Evolutionary conservation across 192 early-diverging fungal genomes (phyloP), one percentile per base, ranked within the genome.

Genomic region (Entomortierella chlamydospora): DNA sequence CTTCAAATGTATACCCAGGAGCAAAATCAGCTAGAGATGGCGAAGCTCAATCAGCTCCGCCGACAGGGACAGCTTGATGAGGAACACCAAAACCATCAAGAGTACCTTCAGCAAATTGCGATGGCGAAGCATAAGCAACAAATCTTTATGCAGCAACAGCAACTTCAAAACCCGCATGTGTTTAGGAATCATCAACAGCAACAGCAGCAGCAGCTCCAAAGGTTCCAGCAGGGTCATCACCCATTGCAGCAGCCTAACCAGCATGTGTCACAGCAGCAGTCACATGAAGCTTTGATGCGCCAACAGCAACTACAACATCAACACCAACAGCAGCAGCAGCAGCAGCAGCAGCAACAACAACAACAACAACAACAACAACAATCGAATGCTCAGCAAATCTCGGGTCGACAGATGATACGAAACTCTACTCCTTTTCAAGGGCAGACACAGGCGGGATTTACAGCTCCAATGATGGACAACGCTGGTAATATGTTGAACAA

Each of bases 1-100:
- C 52, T 72, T 47, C 70, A 72, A 58, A 64, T 72, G 70, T 64
- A 64, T 72, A 64, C 70, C 61, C 70, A 72, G 31, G 70, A 72
- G 62, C 70, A 55, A 9, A 58, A 57, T n/a, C 70, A 72, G 39
- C 70, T 59, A 34, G 70, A 72, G 61, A 45, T 72, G 22, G 62
- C 70, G 1, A 54, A n/a, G 10, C 47, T 72, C 17, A 64, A 64
- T 39, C 61, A 59, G 11, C 54, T 72, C 13, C 70, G 52, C 28
- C 61, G 70, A 9, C 70, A 72, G 20, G 70, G 70, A 7, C 62
- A 64, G 20, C 47, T 72, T 7, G 61, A 72, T 26, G 9, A 58
- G 33, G 62, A 57, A n/a, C n/a, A n/a, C 22, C 51, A 72, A 3
- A 59, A 71, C n/a, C 60, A 54, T 22, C 70, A 72, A 54, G 60